Evolutionary conservation across 768 basidiomycete genomes (phyloP).

Genomic region (Mycena rebaudengoi): DNA sequence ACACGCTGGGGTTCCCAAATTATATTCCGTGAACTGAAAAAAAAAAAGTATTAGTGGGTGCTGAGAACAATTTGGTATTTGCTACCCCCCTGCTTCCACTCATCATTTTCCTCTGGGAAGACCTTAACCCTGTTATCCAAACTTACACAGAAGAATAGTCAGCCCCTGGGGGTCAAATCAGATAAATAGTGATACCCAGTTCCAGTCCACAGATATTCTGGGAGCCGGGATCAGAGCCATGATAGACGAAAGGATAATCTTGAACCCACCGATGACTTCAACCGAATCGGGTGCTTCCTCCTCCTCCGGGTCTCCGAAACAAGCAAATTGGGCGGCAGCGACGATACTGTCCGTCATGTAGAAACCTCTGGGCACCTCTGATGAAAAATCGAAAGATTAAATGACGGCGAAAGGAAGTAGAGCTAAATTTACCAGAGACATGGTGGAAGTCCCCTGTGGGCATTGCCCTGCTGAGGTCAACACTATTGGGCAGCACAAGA

Average conservation of each 20-base stretch:
- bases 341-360: conserved; percentile 8
- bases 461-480: background rate
- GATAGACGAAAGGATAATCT: background rate
- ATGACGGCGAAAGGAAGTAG: background rate
- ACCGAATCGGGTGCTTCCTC: background rate
- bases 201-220: conserved; percentile 10
- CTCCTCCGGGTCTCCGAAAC: conserved; percentile 6
- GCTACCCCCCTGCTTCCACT: conserved; percentile 7
- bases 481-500: background rate
- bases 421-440: background rate
- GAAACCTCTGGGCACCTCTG: conserved; percentile 10
- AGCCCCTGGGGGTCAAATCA: background rate
- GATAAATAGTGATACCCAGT: background rate
- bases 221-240: background rate
- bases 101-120: conserved; percentile 9
- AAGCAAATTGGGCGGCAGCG: conserved; percentile 12
- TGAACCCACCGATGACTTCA: conserved; percentile 1
- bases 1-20: conserved; percentile 5
- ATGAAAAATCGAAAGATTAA: background rate
- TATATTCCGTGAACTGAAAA: conserved; percentile 13
- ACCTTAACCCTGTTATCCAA: background rate
- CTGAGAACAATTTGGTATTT: background rate
- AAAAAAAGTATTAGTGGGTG: background rate
- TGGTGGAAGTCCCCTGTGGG: conserved; percentile 8
- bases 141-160: background rate